A percentile compares a stretch with the other conserved stretches of the same genome.
Conservation (phyloP, 495 filamentous ascomycete species). For the Penicillium herquei region DNA sequence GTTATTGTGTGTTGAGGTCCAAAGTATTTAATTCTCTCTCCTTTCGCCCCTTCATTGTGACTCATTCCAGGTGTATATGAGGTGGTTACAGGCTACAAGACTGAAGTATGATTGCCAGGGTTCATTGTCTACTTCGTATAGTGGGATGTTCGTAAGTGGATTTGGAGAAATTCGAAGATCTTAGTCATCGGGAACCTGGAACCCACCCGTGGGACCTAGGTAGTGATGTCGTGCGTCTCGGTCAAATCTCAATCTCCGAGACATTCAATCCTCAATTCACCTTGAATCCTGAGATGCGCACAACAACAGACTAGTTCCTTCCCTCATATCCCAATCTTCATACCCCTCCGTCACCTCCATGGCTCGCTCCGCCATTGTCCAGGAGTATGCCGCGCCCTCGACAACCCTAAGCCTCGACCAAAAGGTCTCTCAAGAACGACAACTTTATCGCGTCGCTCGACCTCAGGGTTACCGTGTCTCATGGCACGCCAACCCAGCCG, state of each 20-base stretch:
- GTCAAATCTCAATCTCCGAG: not conserved
- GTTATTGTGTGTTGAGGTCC: too few species aligned
- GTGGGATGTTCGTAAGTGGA: too few species aligned
- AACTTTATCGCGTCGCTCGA: conserved; percentile 69
- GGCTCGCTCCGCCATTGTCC: conserved; percentile 58
- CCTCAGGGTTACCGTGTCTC: conserved; percentile 92
- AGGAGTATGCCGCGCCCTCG: conserved; percentile 65
- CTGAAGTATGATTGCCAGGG: too few species aligned
- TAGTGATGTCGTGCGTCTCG: too few species aligned
- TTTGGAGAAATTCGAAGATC: too few species aligned
- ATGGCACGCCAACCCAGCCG: conserved; percentile 92
- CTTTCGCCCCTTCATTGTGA: too few species aligned
- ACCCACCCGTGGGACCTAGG: too few species aligned
- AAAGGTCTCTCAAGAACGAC: conserved; percentile 64
- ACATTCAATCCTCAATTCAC: not conserved
- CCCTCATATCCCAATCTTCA: too few species aligned
- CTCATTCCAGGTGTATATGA: too few species aligned
- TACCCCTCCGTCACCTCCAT: conserved; percentile 12
- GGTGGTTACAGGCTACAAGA: too few species aligned
- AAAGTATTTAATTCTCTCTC: too few species aligned
- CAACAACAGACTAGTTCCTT: not conserved
- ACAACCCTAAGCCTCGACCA: conserved; percentile 61
- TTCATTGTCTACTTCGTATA: too few species aligned
- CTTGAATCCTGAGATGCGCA: conserved; percentile 16
- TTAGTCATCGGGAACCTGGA: conserved; percentile 3